Conservation (phyloP, 495 filamentous ascomycete species). For the Darksidea phi region DNA sequence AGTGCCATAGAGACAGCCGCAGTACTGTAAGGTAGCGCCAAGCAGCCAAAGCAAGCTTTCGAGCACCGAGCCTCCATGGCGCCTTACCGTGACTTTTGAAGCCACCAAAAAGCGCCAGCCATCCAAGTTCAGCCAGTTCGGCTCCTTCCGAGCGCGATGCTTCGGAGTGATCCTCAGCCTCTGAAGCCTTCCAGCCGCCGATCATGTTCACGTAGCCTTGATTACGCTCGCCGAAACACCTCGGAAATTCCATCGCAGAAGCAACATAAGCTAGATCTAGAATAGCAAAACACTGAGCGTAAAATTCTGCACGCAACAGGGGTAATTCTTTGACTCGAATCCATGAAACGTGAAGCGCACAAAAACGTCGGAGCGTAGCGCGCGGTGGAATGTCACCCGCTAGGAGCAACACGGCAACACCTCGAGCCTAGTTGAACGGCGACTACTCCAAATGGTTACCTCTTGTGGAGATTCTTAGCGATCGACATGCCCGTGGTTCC, state of each 20-base stretch:
- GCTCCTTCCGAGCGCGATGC: not conserved
- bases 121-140: not conserved
- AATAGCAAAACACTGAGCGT: not conserved
- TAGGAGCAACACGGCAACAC: not conserved
- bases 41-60: not conserved
- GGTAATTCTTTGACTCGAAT: not conserved
- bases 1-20: no score
- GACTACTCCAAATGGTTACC: not conserved
- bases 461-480: not conserved
- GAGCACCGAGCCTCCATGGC: not conserved
- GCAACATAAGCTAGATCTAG: not conserved
- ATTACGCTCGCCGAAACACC: not conserved
- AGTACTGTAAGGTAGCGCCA: no score
- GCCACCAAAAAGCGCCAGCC: not conserved
- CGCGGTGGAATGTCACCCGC: not conserved
- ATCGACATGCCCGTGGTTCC: not conserved
- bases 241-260: not conserved
- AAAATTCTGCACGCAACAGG: not conserved
- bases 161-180: not conserved
- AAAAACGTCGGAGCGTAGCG: not conserved
- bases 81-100: not conserved
- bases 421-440: not conserved
- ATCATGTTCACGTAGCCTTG: not conserved
- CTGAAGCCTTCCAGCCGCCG: not conserved
- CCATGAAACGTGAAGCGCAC: not conserved